Evolutionary conservation across 1,139 yeast species (phyloP), one percentile per base, ranked within the genome.

Genomic region (Blastobotrys illinoisensis): DNA sequence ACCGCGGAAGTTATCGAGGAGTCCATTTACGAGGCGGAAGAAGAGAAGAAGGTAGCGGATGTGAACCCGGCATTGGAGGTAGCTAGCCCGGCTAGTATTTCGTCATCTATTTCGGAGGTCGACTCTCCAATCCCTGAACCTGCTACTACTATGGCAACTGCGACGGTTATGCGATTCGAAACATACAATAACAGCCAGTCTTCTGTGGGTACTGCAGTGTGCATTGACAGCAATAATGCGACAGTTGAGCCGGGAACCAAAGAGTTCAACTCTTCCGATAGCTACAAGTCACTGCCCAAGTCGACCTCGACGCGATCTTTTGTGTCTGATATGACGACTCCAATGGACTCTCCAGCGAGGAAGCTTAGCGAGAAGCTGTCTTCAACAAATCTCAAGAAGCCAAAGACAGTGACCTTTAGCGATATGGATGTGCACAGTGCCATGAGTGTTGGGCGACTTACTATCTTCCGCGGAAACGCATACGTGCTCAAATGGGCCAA

Each of bases 401-500:
- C 45, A 21, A 18, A 20, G 5, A 21, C 28, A 23, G 47, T n/a
- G 24, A 13, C 47, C 18, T 6, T 46, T n/a, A 11, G 20, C 48
- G 19, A 20, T 3, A 2, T n/a, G 24, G 48, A 20, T 3, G 2
- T n/a, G 24, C 46, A 21, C n/a, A 23, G 36, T 9, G 18, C 44
- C 3, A 18, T 32, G 21, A 19, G 16, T 3, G 40, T 18, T 6
- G 54, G 49, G 16, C 44, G 52, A 21, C 9, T 52, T 4, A 19
- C 49, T 11, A 32, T 63, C 1, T 63, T 58, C 55, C 47, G 54
- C 23, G 66, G 64, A 11, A 20, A 51, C 23, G 59, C 62, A 9
- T 24, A 44, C n/a, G 54, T 63, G 16, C 59, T 60, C 5, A 60
- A 58, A 36, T 63, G 66, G 66, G 46, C 51, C 18, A 56, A 56